Base-by-base conservation (phyloP, 805 yeast species). In the Metschnikowia kunwiensis region DNA sequence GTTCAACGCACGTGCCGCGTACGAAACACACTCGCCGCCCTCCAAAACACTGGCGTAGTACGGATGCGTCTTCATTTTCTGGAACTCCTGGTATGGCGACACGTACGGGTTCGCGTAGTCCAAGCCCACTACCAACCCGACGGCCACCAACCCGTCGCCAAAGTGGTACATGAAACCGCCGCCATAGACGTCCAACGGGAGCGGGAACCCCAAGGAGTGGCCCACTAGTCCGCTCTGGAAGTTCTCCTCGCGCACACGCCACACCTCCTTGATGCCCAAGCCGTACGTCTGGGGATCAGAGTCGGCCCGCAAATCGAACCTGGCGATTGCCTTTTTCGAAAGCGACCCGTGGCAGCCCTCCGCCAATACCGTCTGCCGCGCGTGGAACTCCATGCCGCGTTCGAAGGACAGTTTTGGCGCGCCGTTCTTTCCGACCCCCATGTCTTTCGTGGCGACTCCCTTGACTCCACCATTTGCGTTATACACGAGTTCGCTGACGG, bases 261-360 rank as follows among this genome's bases (percentile, higher is more conserved):
- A 93, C 5, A 93, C 91, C 63, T 93, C 99, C 59, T 93, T 93
- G 40, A 93, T 74, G 24, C 99, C 99, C 16, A 93, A 60, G 9
- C 98, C 99, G 61, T 93, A 93, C 0, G 97, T 88, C 65, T 93
- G 98, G 13, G 80, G 80, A 34, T 76, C 72, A 34, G 72, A 68
- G 21, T 76, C 74, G 32, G 73, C 70, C 40, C 97, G 76, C 42
- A 93, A 65, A 27, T 80, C 70, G 61, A 64, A 91, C 50, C 80
- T 77, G 36, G 72, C 65, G 35, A 91, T 82, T 0, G 78, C 81
- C 55, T 83, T 76, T 57, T 93, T 91, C 9, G 89, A 72, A 36
- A 93, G 67, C 1, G 96, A 88, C 0, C 98, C 98, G 61, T 89
- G 97, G 57, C 98, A 93, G n/a, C 98, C 98, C 64, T 93, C 98